Evolutionary conservation across 2,329 filamentous ascomycete genomes (phyloP), one percentile per base, ranked within the genome.

Genomic region (Dryadomyces quercus-mongolicae): DNA sequence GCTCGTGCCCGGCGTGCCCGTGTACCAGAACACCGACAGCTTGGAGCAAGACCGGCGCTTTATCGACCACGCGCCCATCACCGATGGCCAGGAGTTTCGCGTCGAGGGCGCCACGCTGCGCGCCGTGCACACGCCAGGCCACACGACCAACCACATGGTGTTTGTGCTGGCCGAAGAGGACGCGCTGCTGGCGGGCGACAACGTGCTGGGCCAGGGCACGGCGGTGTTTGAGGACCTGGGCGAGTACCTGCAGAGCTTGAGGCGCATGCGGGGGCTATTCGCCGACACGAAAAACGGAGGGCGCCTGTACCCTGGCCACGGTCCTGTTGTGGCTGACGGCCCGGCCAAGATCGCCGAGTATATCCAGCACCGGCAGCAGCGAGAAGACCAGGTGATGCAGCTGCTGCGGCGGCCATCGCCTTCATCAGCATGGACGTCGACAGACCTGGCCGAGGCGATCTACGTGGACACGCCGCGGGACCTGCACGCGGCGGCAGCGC

Each of bases 371-470:
- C 77, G 92, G 36, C 78, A 81, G 62, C 78, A 86, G 70, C 78
- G 93, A 21, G 92, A 97, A 68, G 74, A 82, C 42, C 87, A 95
- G 66, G 82, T 94, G 5, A 59, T 93, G 18, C 75, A 78, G 54
- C 81, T 84, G 0, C 66, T 95, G 60, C 70, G 70, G 45, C 71
- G n/a, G n/a, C n/a, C n/a, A n/a, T n/a, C n/a, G n/a, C n/a, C n/a
- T n/a, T n/a, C n/a, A n/a, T 4, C 20, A 21, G 10, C 49, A 3
- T 89, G 85, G 86, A 80, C 78, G 7, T 76, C 82, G 9, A 84
- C 89, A 77, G 88, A 92, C 56, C 74, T 97, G 59, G 92, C 96
- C n/a, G 87, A 86, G 67, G 72, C 86, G 36, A 88, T 98, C 38
- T 98, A 98, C 66, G 77, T 76, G 53, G 83, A 88, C 62, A 84